Evolutionary conservation across 495 filamentous ascomycete species (phyloP), one percentile per base, ranked within the genome.

Genomic region (Aspergillus bridgeri): DNA sequence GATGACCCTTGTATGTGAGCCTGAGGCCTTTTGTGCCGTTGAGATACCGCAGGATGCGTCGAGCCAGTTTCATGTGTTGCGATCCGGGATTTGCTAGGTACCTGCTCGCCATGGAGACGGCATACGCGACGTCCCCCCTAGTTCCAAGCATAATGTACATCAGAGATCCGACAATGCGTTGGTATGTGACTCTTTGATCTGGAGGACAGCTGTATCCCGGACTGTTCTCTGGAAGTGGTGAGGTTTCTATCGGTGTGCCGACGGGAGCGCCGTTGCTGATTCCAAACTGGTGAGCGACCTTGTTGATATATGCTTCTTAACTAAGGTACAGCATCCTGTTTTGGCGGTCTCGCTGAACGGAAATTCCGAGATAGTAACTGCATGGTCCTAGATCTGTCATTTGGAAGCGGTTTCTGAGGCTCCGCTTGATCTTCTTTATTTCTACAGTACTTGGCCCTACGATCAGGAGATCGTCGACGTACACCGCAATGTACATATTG

Each of bases 101-200:
- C 19, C 42, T 45, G 42, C 42, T 45, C 19, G 42, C 42, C 42
- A 20, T 20, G 11, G 46, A 48, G 46, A 48, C 46, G 13, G 46
- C 46, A 48, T 48, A 48, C 20, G 46, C 46, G 46, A 48, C 20
- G 20, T 48, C 46, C n/a, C 46, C 46, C 20, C 46, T 48, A 48
- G 46, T 48, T 22, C 46, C 46, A 48, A 48, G 46, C 46, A 48
- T 48, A 22, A 48, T 48, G 20, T 48, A 48, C 46, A 48, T 48
- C 46, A 48, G 20, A 19, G 46, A 48, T 23, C 46, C 46, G 46
- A 48, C 20, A 13, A 48, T 23, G 20, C 46, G 46, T 23, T 48
- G 46, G 46, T 48, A 48, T 23, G 4, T 23, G 46, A 5, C 13
- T 23, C 20, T 48, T 23, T 20, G n/a, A 20, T 48, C 20, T 23